Base-by-base conservation (phyloP, 2,329 filamentous ascomycete species). In the Penicillium sp. region DNA sequence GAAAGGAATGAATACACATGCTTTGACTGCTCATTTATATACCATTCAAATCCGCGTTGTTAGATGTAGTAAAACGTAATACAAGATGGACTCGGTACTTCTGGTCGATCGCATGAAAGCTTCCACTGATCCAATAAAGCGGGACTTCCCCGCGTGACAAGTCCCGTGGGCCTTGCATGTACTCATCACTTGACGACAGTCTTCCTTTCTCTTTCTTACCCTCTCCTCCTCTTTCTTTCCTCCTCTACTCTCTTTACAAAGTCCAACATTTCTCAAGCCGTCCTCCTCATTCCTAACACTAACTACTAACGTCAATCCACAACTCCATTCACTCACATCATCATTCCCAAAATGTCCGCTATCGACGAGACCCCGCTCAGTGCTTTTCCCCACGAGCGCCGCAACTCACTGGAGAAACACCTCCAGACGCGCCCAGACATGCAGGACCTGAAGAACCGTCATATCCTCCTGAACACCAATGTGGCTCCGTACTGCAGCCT, bases 321-420 rank as follows among this genome's bases (percentile, higher is more conserved):
- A 10, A 49, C 25, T 28, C 16, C 45, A 52, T n/a, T 25, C n/a
- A 8, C 25, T 25, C 33, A 37, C 1, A 30, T 22, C 19, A 6
- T 22, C 19, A 6, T 22, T 52, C 8, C 33, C 35, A 53, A 6
- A 10, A 53, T 53, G 51, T 19, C 51, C 26, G 74, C 42, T 7
- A 55, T 88, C 66, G 87, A 89, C 73, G 79, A 86, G 66, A 83
- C 82, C 14, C 81, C 85, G 66, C 85, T 89, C 76, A 84, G 82
- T 45, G 62, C 67, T 37, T 67, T 71, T 19, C 84, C 84, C 61
- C 80, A 81, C 65, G 80, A 82, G 64, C 81, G 82, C 46, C 79
- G 83, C 55, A 88, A 91, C 80, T 92, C 89, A 4, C 83, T 93
- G 13, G 89, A 91, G 76, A 87, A 88, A 70, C 87, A 91, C 71